phyloP scores from a whole-genome alignment of 2,329 filamentous ascomycete species.

The Lasiodiplodia gonubiensis region DNA sequence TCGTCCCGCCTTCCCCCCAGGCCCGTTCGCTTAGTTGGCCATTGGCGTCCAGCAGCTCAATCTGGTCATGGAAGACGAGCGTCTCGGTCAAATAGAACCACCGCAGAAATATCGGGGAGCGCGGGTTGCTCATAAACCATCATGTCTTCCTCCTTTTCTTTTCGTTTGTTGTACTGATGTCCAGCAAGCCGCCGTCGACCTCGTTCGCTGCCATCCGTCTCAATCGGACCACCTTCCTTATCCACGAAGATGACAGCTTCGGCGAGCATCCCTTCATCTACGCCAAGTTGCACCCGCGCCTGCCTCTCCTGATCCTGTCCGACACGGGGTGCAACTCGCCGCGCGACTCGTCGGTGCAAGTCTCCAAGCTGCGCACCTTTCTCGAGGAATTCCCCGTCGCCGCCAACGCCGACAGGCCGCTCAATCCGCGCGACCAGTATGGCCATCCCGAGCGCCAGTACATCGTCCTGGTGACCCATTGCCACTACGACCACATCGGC shows the following conservation, averaged over 20 bases:
- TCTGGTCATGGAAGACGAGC: constrained; percentile 12
- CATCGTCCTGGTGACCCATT: constrained; percentile 54
- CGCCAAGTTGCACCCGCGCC: constrained; percentile 47
- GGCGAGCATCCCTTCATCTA: constrained; percentile 55
- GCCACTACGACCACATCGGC: constrained; percentile 53
- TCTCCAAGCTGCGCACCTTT: constrained; percentile 48
- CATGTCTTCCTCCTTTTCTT: constrained; percentile 12
- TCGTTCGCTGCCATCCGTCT: constrained; percentile 47
- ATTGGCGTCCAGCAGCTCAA: constrained; percentile 9
- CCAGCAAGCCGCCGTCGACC: constrained; percentile 27
- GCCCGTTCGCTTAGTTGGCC: constrained; percentile 5
- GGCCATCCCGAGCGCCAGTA: constrained; percentile 38
- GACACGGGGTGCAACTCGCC: constrained; percentile 56
- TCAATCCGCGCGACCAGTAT: constrained; percentile 45
- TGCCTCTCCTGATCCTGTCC: constrained; percentile 45
- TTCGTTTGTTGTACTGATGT: constrained; percentile 6
- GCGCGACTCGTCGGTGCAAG: constrained; percentile 33
- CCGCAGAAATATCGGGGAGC: constrained; percentile 14
- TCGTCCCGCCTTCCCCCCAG: not conserved
- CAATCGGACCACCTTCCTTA: constrained; percentile 52
- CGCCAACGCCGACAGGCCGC: constrained; percentile 41
- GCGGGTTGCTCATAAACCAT: not conserved
- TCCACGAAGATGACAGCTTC: constrained; percentile 53
- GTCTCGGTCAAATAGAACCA: constrained; percentile 21
- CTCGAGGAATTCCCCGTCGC: constrained; percentile 50